Conservation (phyloP, 2,329 filamentous ascomycete genomes). For the Penicillium sp. region DNA sequence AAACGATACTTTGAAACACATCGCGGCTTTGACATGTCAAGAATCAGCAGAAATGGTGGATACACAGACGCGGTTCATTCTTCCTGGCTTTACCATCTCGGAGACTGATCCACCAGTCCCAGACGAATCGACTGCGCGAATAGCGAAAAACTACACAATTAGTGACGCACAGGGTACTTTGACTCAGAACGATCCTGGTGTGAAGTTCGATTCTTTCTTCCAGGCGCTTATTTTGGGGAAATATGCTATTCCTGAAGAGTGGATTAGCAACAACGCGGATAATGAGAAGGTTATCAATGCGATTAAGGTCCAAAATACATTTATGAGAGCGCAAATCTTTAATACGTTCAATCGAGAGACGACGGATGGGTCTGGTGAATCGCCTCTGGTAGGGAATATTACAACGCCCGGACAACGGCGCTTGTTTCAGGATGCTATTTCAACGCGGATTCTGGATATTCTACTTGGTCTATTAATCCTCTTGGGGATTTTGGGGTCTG, state of each 20-base stretch:
- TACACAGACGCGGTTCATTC: neutral
- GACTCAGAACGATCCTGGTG: neutral
- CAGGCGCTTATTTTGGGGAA: constrained; percentile 1
- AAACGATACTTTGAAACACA: neutral
- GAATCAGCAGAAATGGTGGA: constrained; percentile 9
- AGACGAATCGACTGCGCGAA: constrained; percentile 1
- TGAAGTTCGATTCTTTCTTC: constrained; percentile 7
- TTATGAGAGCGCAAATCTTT: constrained; percentile 8
- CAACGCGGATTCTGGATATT: constrained; percentile 6
- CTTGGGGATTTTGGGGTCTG: constrained; percentile 3
- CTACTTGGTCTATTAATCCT: neutral
- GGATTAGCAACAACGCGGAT: neutral
- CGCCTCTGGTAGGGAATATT: constrained; percentile 1
- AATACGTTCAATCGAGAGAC: constrained; percentile 2
- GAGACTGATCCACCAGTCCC: constrained; percentile 1
- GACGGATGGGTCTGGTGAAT: neutral
- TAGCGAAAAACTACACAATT: neutral
- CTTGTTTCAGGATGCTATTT: constrained; percentile 5
- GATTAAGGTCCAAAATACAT: constrained; percentile 8
- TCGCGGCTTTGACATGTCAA: constrained; percentile 3
- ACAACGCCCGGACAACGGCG: constrained; percentile 1
- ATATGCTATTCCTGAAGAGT: constrained; percentile 7
- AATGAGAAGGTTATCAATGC: constrained; percentile 3
- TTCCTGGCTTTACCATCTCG: constrained; percentile 5
- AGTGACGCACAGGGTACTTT: neutral